Evolutionary conservation across 2,329 filamentous ascomycete species (phyloP).

Genomic region (Camillea tinctor): DNA sequence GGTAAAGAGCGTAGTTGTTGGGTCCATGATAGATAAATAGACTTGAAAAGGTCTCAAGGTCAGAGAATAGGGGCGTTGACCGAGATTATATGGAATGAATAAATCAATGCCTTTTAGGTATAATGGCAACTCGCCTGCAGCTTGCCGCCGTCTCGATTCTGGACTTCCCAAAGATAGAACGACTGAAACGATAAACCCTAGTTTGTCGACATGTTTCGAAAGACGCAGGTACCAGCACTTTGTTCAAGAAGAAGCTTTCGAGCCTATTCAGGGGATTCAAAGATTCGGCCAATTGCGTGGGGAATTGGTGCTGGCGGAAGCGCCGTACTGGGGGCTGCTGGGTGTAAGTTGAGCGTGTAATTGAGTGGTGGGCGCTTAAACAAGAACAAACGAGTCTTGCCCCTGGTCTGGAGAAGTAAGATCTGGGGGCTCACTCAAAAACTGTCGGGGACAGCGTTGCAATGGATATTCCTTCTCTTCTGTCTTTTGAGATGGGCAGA

Average conservation of each 20-base stretch:
- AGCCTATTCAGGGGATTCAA: conserved; percentile 3
- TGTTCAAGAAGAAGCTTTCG: background rate
- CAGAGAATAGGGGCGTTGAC: conserved; percentile 6
- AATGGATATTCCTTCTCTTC: no score
- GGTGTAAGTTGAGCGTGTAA: conserved; percentile 9
- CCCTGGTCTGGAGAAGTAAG: background rate
- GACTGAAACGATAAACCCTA: conserved; percentile 15
- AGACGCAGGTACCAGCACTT: conserved; percentile 27
- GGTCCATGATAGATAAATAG: conserved; percentile 47
- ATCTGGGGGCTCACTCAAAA: no score
- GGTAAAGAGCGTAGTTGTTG: conserved; percentile 64
- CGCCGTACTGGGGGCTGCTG: conserved; percentile 21
- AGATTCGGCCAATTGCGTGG: conserved; percentile 22
- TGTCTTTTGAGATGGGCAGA: no score
- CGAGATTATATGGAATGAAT: conserved; percentile 14
- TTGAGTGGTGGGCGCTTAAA: conserved; percentile 23
- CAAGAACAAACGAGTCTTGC: background rate
- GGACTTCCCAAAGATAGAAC: conserved; percentile 18
- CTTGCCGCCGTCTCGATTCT: conserved; percentile 17
- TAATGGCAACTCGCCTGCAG: conserved; percentile 4
- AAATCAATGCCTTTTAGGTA: background rate
- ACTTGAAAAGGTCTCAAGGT: conserved; percentile 1
- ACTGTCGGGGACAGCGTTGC: no score
- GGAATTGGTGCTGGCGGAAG: conserved; percentile 19
- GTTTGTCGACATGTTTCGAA: conserved; percentile 24